Conservation (phyloP, 768 basidiomycete species). For the Lactifluus volemus region DNA sequence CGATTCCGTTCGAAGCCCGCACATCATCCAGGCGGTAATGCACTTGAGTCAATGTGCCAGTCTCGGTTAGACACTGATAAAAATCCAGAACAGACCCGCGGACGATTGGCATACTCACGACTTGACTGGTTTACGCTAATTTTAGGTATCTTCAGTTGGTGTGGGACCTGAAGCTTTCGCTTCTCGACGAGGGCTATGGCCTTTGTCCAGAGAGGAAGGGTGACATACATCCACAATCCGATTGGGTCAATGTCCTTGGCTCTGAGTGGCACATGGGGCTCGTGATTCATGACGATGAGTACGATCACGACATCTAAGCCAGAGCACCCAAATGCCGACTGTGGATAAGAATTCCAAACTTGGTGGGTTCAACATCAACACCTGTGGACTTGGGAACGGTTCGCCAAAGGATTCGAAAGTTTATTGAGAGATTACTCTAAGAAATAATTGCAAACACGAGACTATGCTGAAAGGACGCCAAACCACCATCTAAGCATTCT, state of each 20-base stretch:
- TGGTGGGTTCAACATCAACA: slow-evolving; percentile 53
- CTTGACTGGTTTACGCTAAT: no score
- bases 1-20: no score
- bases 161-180: slow-evolving; percentile 31
- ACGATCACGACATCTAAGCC: slow-evolving; percentile 19
- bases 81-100: no score
- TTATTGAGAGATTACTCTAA: neutral
- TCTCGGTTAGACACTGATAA: no score
- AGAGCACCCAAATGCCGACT: neutral
- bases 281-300: slow-evolving; percentile 61
- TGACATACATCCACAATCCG: slow-evolving; percentile 52
- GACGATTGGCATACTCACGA: no score
- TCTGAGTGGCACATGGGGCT: slow-evolving; percentile 32
- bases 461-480: slow-evolving; percentile 9
- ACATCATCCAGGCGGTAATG: no score
- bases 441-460: neutral
- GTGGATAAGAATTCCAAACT: slow-evolving; percentile 48
- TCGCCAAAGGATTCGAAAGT: slow-evolving; percentile 20
- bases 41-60: no score
- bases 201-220: slow-evolving; percentile 59
- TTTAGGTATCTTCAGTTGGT: no score
- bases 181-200: slow-evolving; percentile 42
- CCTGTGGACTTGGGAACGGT: slow-evolving; percentile 38
- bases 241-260: slow-evolving; percentile 29
- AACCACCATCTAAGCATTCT: slow-evolving; percentile 19